A percentile compares a stretch with the other conserved stretches of the same genome.
These are phyloP conservation scores for Nothopassalora personata DNA, from an alignment of 2,329 filamentous ascomycete species.

Conservation along the genomic window DNA sequence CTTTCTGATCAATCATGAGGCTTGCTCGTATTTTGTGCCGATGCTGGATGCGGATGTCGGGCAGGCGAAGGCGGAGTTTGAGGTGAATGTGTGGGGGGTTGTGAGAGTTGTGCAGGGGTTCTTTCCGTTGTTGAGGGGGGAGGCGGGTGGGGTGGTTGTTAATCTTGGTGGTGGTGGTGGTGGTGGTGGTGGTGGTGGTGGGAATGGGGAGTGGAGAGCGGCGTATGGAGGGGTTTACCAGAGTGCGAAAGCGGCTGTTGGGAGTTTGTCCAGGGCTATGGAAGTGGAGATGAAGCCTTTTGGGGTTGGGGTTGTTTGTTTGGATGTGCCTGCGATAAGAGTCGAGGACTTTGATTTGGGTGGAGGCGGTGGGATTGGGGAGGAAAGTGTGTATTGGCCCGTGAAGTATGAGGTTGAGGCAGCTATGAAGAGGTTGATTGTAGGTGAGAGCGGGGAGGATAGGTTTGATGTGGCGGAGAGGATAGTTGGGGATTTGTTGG, in stretches of 20 bases:
- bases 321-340: conserved; percentile 10
- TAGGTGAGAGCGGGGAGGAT: conserved; percentile 9
- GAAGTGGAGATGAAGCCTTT: conserved; percentile 29
- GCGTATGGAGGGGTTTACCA: conserved; percentile 30
- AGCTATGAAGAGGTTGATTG: conserved; percentile 4
- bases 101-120: conserved; percentile 38
- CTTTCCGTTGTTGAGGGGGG: conserved; percentile 43
- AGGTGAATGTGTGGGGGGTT: conserved; percentile 48
- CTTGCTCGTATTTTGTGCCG: conserved; percentile 29
- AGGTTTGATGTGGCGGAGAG: conserved; percentile 8
- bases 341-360: conserved; percentile 7
- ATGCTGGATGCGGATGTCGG: conserved; percentile 28
- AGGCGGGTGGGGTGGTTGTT: conserved; percentile 23
- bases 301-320: conserved; percentile 26
- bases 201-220: conserved; percentile 3
- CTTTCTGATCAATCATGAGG: conserved; percentile 48
- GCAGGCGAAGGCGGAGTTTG: conserved; percentile 45
- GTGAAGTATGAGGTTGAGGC: conserved; percentile 38
- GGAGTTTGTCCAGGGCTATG: conserved; percentile 21
- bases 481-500: conserved; percentile 14
- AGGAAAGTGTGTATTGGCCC: conserved; percentile 46
- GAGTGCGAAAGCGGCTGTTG: conserved; percentile 28
- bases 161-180: conserved; percentile 35
- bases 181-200: conserved; percentile 32
- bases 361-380: conserved; percentile 39